Evolutionary conservation across 176 grass and related monocot genomes (phyloP).

Genomic region (Bonia amplexicaulis): DNA sequence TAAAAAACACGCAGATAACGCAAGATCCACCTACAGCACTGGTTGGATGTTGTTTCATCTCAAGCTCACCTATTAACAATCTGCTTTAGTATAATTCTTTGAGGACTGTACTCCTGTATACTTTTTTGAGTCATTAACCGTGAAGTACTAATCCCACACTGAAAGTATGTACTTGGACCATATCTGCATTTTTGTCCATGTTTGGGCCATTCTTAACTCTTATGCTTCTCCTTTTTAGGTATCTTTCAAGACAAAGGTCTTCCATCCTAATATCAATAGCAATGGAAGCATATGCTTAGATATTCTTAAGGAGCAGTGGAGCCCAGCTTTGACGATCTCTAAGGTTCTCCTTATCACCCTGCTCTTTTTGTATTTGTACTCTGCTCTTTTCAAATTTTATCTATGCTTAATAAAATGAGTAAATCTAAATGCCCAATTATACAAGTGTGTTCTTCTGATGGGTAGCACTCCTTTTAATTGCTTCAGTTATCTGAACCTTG

Average conservation of each 20-base stretch:
- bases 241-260: constrained; percentile 61
- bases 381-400: neutral
- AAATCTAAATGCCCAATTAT: neutral
- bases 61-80: neutral
- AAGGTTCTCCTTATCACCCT: constrained; percentile 29
- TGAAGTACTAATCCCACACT: neutral
- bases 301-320: constrained; percentile 66
- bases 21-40: neutral
- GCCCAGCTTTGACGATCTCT: constrained; percentile 58
- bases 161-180: neutral
- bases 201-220: neutral
- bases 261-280: constrained; percentile 63
- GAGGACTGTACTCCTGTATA: neutral
- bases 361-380: neutral
- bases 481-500: neutral
- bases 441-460: neutral
- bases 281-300: constrained; percentile 67
- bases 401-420: neutral
- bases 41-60: neutral
- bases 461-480: neutral
- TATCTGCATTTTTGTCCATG: neutral
- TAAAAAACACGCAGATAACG: neutral
- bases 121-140: neutral
- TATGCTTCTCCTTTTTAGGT: constrained; percentile 31
- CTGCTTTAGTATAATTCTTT: neutral